Conservation (phyloP, 192 early-diverging fungal species). For the Chytriomyces sp. region DNA sequence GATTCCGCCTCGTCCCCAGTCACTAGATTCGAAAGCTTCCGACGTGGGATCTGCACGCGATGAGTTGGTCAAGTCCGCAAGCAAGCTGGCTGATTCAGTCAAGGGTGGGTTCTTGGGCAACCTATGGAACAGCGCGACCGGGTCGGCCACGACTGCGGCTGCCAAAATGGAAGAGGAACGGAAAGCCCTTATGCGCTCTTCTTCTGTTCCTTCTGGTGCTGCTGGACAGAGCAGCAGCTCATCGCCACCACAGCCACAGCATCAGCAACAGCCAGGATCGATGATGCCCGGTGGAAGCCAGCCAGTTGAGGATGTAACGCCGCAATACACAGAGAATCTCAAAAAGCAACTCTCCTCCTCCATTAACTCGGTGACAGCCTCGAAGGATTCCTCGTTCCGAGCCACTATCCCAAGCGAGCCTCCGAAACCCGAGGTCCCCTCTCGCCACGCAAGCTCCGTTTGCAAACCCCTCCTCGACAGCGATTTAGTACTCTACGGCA, state of each 20-base stretch:
- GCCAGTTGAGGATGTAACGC: constrained; percentile 36
- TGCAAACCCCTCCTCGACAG: constrained; percentile 44
- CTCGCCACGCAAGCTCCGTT: constrained; percentile 28
- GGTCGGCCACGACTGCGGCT: no score
- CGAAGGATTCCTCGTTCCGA: constrained; percentile 42
- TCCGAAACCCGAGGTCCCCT: constrained; percentile 16
- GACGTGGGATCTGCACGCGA: constrained; percentile 1
- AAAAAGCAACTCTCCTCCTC: constrained; percentile 44
- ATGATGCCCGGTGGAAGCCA: neutral
- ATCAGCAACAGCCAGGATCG: neutral
- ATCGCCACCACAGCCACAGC: neutral
- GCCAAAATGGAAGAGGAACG: neutral
- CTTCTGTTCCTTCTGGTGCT: neutral
- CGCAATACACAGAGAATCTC: constrained; percentile 33
- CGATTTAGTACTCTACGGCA: constrained; percentile 36
- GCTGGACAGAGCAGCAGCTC: neutral
- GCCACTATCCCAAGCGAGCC: constrained; percentile 44
- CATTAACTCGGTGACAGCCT: constrained; percentile 32
- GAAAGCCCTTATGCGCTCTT: neutral
- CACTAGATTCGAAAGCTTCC: neutral
- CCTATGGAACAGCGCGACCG: constrained; percentile 20
- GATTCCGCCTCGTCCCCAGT: neutral
- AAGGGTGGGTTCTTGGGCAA: constrained; percentile 26
- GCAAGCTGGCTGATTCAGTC: constrained; percentile 12
- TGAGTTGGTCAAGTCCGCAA: constrained; percentile 17